Conservation (phyloP, 495 filamentous ascomycete species). For the Penicillium egyptiacum region DNA sequence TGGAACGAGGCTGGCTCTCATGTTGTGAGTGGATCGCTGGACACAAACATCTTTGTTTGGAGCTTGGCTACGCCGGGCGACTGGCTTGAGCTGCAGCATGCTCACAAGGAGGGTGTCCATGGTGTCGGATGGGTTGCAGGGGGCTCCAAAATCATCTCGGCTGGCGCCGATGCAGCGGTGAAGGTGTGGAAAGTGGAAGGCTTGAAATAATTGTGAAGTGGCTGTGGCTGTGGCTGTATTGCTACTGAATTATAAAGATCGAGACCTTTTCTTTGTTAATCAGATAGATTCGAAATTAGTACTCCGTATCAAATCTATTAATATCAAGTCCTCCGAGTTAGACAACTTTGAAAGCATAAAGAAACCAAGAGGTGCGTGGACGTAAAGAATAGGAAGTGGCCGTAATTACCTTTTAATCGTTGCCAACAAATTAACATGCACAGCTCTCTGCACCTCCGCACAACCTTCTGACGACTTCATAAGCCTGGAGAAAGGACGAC, state of each 20-base stretch:
- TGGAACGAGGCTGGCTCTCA: slow-evolving; percentile 78
- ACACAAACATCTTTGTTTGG: slow-evolving; percentile 92
- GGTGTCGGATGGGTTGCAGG: slow-evolving; percentile 80
- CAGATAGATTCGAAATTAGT: not conserved
- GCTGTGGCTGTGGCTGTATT: not conserved
- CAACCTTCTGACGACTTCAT: slow-evolving; percentile 7
- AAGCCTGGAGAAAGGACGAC: slow-evolving; percentile 7
- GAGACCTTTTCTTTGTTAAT: not conserved
- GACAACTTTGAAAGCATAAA: not conserved
- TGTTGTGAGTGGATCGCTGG: slow-evolving; percentile 79
- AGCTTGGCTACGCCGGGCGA: slow-evolving; percentile 79
- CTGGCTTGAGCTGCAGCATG: slow-evolving; percentile 74
- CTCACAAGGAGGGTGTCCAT: slow-evolving; percentile 93
- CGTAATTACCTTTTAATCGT: slow-evolving; percentile 11
- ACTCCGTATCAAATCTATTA: not conserved
- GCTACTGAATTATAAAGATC: slow-evolving; percentile 1
- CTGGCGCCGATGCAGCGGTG: slow-evolving; percentile 83
- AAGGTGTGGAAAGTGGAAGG: slow-evolving; percentile 85
- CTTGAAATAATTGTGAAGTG: slow-evolving; percentile 41
- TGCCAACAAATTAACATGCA: slow-evolving; percentile 13
- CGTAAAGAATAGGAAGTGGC: slow-evolving; percentile 14
- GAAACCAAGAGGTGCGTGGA: slow-evolving; percentile 19
- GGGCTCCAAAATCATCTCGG: slow-evolving; percentile 68
- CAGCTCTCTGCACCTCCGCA: slow-evolving; percentile 8
- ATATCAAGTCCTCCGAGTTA: not conserved